Conservation (phyloP, 495 filamentous ascomycete species). For the Sordaria brevicollis region DNA sequence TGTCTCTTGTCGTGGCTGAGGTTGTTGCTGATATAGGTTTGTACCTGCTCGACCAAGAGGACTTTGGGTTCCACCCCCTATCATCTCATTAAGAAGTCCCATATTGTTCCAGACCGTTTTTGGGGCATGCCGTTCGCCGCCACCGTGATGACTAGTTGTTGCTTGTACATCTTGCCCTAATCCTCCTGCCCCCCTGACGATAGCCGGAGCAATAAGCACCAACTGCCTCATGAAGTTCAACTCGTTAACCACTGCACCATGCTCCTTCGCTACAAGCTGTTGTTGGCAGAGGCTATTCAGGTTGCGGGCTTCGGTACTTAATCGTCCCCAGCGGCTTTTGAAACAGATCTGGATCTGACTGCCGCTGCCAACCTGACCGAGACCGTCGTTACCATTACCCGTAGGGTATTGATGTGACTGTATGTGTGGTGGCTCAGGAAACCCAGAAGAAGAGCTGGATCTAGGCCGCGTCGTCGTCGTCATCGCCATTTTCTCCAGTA, state of each 20-base stretch:
- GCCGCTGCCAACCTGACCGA: background rate
- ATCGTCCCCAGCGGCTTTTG: background rate
- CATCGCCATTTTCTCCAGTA: conserved; percentile 6
- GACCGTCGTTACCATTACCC: background rate
- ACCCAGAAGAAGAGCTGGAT: background rate
- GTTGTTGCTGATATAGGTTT: background rate
- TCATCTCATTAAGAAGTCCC: conserved; percentile 43
- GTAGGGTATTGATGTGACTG: no score
- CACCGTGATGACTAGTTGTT: conserved; percentile 27
- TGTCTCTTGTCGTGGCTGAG: background rate
- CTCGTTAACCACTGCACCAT: conserved; percentile 21
- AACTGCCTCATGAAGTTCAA: conserved; percentile 44
- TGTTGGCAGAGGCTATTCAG: background rate
- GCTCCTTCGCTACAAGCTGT: conserved; percentile 6
- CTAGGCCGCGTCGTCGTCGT: background rate
- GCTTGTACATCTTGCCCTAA: background rate
- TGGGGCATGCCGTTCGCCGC: conserved; percentile 46
- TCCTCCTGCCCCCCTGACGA: conserved; percentile 10
- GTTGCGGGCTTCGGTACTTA: background rate
- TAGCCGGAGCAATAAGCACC: conserved; percentile 42
- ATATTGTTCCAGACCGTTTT: conserved; percentile 44
- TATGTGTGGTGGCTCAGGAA: background rate
- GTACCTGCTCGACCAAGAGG: background rate
- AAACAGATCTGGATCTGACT: background rate
- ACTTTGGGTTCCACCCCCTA: conserved; percentile 1